Evolutionary conservation across 768 basidiomycete species (phyloP), one percentile per base, ranked within the genome.

Genomic region (Rossbeevera mucosa): DNA sequence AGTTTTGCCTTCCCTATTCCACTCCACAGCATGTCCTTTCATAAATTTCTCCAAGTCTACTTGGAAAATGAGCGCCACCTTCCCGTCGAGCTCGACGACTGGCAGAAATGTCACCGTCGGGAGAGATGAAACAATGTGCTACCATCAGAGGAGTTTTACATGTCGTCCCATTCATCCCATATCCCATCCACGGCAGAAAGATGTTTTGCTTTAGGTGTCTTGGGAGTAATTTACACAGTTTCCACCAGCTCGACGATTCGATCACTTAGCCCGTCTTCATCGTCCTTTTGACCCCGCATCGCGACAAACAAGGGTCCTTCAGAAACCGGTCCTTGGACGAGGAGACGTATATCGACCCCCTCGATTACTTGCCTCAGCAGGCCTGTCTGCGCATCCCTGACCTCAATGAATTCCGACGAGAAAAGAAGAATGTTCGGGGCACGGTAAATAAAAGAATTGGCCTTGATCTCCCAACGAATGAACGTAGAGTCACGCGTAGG

Each of bases 301-400:
- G 77, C 86, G 4, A 85, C 72, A 42, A 91, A 63, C 21, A 88
- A 73, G 6, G 80, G 73, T 47, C 79, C 78, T 14, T 59, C 59
- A 12, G 46, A 40, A 30, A 55, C 52, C 4, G 65, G 58, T 40
- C 73, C 67, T 36, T 59, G 62, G 63, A 86, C 76, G 44, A 89
- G 67, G 25, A 89, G 74, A 22, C 87, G 81, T 33, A 92, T 77
- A 59, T 90, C 86, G 11, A 61, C 59, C 1, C 77, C 89, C 61
- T 89, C 86, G 41, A 92, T 82, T n/a, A 91, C 86, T 68, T 93
- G 91, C n/a, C 84, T 80, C 18, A 93, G 80, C 47, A 79, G 68
- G 4, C 87, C 84, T 1, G 83, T 85, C 13, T 72, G 68, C 25
- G 81, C 70, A 53, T 81, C 74, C 50, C 91, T 81, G 24, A 92